Evolutionary conservation across 2,329 filamentous ascomycete species (phyloP), one percentile per base, ranked within the genome.

Genomic region (Penicillium griseofulvum): DNA sequence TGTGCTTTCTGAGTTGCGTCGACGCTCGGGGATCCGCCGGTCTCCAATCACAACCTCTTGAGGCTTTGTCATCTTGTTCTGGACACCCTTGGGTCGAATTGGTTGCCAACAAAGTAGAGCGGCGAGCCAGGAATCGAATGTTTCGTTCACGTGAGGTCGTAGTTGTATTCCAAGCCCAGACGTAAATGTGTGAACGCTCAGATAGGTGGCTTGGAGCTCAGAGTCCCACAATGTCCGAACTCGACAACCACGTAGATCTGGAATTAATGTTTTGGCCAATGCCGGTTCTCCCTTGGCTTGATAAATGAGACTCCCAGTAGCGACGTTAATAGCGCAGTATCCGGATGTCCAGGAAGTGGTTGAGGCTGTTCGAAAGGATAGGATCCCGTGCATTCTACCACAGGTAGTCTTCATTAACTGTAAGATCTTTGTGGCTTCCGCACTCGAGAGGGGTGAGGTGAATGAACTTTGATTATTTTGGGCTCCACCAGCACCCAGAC

Each of bases 51-150:
- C 67, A 34, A 78, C 71, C 6, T 73, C 71, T 58, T 79, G 77
- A 48, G 78, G 76, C 58, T 79, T 80, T 29, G 74, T 77, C 71
- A 79, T 78, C 60, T 80, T 79, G 59, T 79, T 77, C 55, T 77
- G 76, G 34, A 79, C 78, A 11, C 73, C 80, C 49, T 76, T 80
- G 5, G 78, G 78, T 42, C 77, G 73, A 50, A 80, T 76, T 7
- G 78, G 78, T 55, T 80, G 78, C 78, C 78, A 80, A 56, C 78
- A 80, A 14, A 80, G 68, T 37, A 80, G 64, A n/a, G 78, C 78
- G 36, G 78, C 78, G 14, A 80, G 74, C 78, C 78, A 80, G 2
- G 78, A 79, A 61, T 80, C 78, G 56, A 80, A 80, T 3, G 78
- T 80, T 61, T 80, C 78, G 43, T 72, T 75, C 10, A 80, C 77